phyloP scores from a whole-genome alignment of 768 basidiomycete genomes.

The Tylopilus felleus region DNA sequence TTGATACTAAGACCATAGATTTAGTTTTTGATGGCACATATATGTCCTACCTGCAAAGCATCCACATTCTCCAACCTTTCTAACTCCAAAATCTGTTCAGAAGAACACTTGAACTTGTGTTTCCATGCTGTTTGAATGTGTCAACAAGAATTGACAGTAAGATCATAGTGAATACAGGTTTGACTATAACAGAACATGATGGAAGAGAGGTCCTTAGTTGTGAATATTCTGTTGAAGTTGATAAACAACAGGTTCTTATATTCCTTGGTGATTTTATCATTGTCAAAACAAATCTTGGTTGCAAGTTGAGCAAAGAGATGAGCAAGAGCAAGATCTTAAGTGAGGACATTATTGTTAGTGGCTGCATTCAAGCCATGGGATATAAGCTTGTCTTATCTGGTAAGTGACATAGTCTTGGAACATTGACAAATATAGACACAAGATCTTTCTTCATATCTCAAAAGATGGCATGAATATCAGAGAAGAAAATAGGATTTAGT shows the following conservation, averaged over 20 bases:
- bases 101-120: not conserved
- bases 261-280: not conserved
- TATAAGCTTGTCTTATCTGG: not conserved
- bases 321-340: not conserved
- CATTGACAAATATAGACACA: not conserved
- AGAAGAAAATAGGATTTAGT: not conserved
- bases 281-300: not conserved
- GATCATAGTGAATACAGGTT: not conserved
- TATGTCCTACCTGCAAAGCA: too few species aligned
- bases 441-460: not conserved
- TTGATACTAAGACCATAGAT: too few species aligned
- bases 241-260: slow-evolving; percentile 21
- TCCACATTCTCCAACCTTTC: too few species aligned
- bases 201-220: not conserved
- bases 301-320: not conserved
- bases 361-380: not conserved
- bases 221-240: slow-evolving; percentile 3
- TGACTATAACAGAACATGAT: not conserved
- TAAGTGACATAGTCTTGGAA: not conserved
- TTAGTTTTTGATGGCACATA: too few species aligned
- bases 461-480: not conserved
- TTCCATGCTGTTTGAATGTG: slow-evolving; percentile 8
- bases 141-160: not conserved
- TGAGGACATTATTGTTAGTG: not conserved
- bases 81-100: not conserved